Evolutionary conservation across 2,329 filamentous ascomycete species (phyloP), one percentile per base, ranked within the genome.

Genomic region (Amauroascus verrucosus): DNA sequence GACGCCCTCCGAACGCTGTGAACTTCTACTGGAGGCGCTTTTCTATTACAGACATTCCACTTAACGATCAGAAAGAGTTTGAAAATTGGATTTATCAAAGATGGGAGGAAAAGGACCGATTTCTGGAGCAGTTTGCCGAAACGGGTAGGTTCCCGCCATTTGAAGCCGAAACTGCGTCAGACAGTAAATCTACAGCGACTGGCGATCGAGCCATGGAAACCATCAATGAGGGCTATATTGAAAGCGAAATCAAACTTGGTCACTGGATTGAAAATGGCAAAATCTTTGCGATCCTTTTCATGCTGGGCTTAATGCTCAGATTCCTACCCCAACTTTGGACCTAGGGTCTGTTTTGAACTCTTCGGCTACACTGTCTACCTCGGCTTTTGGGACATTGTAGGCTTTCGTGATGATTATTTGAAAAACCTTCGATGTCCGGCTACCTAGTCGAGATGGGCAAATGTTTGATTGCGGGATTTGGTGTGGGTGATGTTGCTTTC

Each of bases 21-120:
- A 97, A 96, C 70, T 90, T 97, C 75, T 86, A 95, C 70, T 98
- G 91, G 88, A 82, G 93, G 51, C 83, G 89, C 8, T 96, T 95
- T 70, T 79, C 80, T 32, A 67, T 96, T 13, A 78, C 79, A 20
- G 82, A 88, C 18, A 95, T 98, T 41, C 91, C 91, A 0, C 77
- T 95, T 8, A 78, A 88, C 30, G 80, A 84, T 60, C 77, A 79
- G 14, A 78, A 85, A 38, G 75, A 79, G 6, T 98, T 98, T 63
- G 88, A 94, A 54, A 63, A 76, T 2, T 98, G 93, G 93, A 75
- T 97, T 26, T 79, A 83, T 30, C 83, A 87, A 54, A 80, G 89
- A 43, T 98, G 93, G 93, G 80, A 84, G 48, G 89, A 95, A 66
- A 98, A 98, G 68, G 91, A 98, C 62, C 81, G 82, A 28, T 76